Evolutionary conservation across 2,329 filamentous ascomycete genomes (phyloP).

Genomic region (Amylocarpus encephaloides): DNA sequence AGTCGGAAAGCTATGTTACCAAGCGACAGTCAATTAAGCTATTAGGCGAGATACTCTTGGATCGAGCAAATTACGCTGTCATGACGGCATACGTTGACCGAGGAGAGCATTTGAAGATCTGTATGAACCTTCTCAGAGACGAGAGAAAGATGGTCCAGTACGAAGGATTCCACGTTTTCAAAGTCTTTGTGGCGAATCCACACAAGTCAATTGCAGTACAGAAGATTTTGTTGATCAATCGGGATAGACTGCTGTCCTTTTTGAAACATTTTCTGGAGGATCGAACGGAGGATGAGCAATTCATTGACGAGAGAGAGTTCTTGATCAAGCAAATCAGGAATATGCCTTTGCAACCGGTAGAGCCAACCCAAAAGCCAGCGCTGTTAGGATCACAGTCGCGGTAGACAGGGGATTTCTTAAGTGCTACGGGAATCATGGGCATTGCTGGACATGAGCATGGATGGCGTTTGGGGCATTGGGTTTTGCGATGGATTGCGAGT

Average conservation of each 20-base stretch:
- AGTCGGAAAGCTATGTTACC: conserved; percentile 93
- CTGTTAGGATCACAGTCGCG: conserved; percentile 27
- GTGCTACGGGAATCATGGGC: conserved; percentile 3
- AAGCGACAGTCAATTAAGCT: conserved; percentile 98
- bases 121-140: conserved; percentile 94
- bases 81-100: conserved; percentile 97
- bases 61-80: conserved; percentile 93
- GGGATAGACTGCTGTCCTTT: conserved; percentile 83
- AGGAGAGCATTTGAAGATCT: conserved; percentile 93
- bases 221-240: conserved; percentile 92
- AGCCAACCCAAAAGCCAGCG: conserved; percentile 32
- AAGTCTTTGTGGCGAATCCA: conserved; percentile 97
- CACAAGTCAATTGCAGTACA: conserved; percentile 97
- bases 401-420: conserved; percentile 7
- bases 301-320: conserved; percentile 96
- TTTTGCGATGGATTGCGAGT: conserved; percentile 16
- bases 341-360: conserved; percentile 53
- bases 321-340: conserved; percentile 86
- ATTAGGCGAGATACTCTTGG: conserved; percentile 86
- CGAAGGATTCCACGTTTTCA: conserved; percentile 98
- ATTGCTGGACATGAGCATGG: conserved; percentile 23
- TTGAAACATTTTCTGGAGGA: conserved; percentile 89
- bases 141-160: conserved; percentile 99
- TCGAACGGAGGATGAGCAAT: conserved; percentile 94
- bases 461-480: conserved; percentile 26